Conservation (phyloP, 345 rosid species). For the Atalantia buxifolia region DNA sequence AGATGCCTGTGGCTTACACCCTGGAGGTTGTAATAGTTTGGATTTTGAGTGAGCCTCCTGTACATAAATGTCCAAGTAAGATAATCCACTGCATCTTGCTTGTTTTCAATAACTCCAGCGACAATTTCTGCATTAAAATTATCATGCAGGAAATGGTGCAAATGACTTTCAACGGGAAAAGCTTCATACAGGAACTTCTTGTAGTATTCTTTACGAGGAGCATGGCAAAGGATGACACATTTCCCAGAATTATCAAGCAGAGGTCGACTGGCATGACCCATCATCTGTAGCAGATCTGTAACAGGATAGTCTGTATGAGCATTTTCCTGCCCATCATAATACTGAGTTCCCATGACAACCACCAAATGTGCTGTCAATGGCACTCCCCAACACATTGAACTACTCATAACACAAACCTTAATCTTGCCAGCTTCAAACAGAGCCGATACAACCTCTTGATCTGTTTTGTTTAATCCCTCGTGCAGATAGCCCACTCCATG, state of each 20-base stretch:
- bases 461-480: slow-evolving; percentile 75
- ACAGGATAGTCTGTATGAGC: slow-evolving; percentile 85
- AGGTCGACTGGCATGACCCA: slow-evolving; percentile 95
- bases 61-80: slow-evolving; percentile 97
- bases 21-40: slow-evolving; percentile 96
- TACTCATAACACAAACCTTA: slow-evolving; percentile 94
- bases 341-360: slow-evolving; percentile 95
- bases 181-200: slow-evolving; percentile 89
- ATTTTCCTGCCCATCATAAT: slow-evolving; percentile 87
- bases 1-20: slow-evolving; percentile 95
- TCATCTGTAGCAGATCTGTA: slow-evolving; percentile 90
- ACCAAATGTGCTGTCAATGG: slow-evolving; percentile 82
- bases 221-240: slow-evolving; percentile 85
- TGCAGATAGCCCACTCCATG: slow-evolving; percentile 91
- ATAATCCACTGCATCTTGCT: slow-evolving; percentile 97
- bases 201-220: slow-evolving; percentile 88
- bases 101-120: slow-evolving; percentile 75
- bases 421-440: slow-evolving; percentile 88
- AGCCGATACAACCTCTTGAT: slow-evolving; percentile 76
- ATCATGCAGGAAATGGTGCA: slow-evolving; percentile 89
- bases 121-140: slow-evolving; percentile 94
- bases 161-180: slow-evolving; percentile 87
- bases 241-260: slow-evolving; percentile 82
- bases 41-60: slow-evolving; percentile 89
- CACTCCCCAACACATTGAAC: slow-evolving; percentile 88